Conservation (phyloP, 78 protist genomes). For the Mastigamoeba balamuthi region DNA sequence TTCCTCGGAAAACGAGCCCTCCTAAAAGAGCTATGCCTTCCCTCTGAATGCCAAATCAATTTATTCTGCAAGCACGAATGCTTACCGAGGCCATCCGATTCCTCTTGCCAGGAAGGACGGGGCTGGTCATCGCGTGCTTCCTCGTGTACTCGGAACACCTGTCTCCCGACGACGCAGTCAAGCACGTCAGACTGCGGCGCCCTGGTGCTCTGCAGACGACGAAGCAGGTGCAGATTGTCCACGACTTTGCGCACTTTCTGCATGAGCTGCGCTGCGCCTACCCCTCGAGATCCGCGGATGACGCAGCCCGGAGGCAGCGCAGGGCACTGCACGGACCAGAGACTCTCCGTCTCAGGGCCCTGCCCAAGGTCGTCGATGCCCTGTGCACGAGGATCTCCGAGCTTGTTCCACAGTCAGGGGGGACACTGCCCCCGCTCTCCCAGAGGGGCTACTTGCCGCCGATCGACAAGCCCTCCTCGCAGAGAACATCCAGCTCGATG, state of each 20-base stretch:
- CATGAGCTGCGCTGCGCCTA: background rate
- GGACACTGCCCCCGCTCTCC: too few species aligned
- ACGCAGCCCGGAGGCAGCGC: background rate
- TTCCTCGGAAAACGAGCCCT: too few species aligned
- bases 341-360: background rate
- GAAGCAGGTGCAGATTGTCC: background rate
- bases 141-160: background rate
- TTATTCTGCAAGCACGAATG: too few species aligned
- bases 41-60: too few species aligned
- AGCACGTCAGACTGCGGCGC: background rate
- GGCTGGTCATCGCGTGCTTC: background rate
- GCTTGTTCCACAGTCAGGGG: too few species aligned
- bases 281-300: background rate
- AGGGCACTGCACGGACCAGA: background rate
- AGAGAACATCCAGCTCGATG: too few species aligned
- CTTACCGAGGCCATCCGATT: too few species aligned
- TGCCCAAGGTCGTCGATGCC: background rate
- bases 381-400: too few species aligned
- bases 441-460: too few species aligned
- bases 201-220: background rate
- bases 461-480: too few species aligned
- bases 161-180: background rate
- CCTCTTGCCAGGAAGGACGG: background rate
- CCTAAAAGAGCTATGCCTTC: background rate
- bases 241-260: background rate